Evolutionary conservation across 2,329 filamentous ascomycete species (phyloP).

Genomic region (Phyllosticta citribraziliensis): DNA sequence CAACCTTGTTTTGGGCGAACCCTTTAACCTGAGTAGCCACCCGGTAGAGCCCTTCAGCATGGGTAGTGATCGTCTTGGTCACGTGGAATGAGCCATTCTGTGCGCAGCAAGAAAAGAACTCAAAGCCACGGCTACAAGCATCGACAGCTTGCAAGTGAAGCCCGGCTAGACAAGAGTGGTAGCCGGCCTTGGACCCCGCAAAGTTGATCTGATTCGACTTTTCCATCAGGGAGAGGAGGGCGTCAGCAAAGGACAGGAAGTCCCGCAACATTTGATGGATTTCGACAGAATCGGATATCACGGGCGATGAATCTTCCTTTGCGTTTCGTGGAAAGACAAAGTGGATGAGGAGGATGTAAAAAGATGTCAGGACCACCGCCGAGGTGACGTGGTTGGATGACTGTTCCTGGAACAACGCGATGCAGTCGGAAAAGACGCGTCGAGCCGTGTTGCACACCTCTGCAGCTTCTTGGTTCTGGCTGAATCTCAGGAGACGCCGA

Average conservation of each 20-base stretch:
- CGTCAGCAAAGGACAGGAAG: not conserved
- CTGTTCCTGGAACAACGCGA: not conserved
- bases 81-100: not conserved
- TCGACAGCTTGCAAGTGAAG: not conserved
- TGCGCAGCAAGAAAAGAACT: not conserved
- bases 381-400: not conserved
- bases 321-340: not conserved
- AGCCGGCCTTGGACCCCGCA: not conserved
- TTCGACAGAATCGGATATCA: not conserved
- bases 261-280: not conserved
- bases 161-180: not conserved
- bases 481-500: not conserved
- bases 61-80: not conserved
- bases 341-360: not conserved
- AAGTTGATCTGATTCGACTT: not conserved
- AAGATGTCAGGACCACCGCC: not conserved
- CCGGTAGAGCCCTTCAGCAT: not conserved
- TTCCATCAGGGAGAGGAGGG: not conserved
- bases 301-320: not conserved
- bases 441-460: not conserved
- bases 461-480: not conserved
- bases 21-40: not conserved
- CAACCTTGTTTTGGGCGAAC: not conserved
- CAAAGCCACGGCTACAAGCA: not conserved
- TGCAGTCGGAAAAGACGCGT: not conserved